Evolutionary conservation across 371 early-diverging fungal species (phyloP).

Genomic region (Actinomortierella wolfii): DNA sequence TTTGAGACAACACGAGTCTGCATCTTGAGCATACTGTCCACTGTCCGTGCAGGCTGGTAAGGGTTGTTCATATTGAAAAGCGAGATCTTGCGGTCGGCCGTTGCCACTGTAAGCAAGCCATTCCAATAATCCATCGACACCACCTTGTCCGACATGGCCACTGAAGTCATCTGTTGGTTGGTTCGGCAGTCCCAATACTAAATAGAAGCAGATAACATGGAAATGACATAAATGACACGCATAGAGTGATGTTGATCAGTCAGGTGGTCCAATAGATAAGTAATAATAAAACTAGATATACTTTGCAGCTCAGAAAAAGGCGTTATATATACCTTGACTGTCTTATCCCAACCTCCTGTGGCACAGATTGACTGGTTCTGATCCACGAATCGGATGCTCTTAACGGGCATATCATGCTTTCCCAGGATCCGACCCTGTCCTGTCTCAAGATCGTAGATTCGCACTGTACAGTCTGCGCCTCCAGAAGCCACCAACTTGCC

Average conservation of each 20-base stretch:
- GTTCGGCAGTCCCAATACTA: constrained; percentile 92
- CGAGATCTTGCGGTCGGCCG: constrained; percentile 79
- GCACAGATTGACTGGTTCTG: constrained; percentile 71
- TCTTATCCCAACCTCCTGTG: constrained; percentile 98
- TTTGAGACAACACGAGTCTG: constrained; percentile 85
- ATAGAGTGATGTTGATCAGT: not conserved
- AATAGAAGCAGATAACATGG: not conserved
- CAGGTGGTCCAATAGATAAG: too few relatives aligned
- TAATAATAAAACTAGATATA: too few relatives aligned
- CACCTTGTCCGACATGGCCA: constrained; percentile 82
- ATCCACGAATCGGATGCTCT: constrained; percentile 75
- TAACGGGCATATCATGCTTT: constrained; percentile 83
- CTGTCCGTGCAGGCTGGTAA: constrained; percentile 69
- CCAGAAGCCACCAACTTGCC: constrained; percentile 87
- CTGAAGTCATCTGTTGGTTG: constrained; percentile 72
- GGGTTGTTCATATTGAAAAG: constrained; percentile 84
- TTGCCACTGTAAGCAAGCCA: constrained; percentile 78
- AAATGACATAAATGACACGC: not conserved
- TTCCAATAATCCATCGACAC: constrained; percentile 87
- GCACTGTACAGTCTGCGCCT: constrained; percentile 86
- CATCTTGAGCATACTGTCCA: constrained; percentile 83
- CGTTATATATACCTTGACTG: constrained; percentile 63
- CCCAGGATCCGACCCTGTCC: constrained; percentile 82
- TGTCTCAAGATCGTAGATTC: constrained; percentile 78
- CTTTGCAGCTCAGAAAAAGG: too few relatives aligned